These are phyloP conservation scores for Canna indica DNA, from an alignment of 176 grass and related monocot species.

Conservation along the genomic window DNA sequence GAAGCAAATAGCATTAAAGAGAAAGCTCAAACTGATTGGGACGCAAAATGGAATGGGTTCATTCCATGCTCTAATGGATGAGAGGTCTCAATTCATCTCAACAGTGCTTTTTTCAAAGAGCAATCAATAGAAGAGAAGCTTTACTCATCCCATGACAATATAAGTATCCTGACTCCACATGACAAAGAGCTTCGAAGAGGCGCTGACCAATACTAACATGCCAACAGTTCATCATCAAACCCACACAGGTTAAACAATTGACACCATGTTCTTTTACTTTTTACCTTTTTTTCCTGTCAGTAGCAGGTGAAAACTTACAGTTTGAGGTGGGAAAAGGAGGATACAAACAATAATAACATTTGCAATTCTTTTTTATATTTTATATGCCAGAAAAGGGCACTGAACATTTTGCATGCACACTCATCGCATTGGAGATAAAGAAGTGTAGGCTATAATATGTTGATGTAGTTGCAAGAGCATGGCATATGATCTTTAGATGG, in stretches of 20 bases:
- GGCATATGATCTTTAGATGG: neutral
- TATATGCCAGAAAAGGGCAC: neutral
- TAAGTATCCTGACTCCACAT: neutral
- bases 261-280: neutral
- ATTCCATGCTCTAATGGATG: too few species aligned
- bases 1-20: neutral
- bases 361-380: slow-evolving; percentile 9
- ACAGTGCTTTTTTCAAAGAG: neutral
- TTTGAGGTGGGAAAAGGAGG: slow-evolving; percentile 9
- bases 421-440: slow-evolving; percentile 13
- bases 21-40: neutral
- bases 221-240: neutral
- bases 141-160: neutral
- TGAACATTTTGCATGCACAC: neutral
- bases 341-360: slow-evolving; percentile 6
- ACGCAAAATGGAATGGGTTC: too few species aligned
- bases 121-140: neutral
- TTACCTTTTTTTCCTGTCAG: neutral
- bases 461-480: slow-evolving; percentile 8
- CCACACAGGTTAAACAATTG: neutral
- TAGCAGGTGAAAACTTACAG: slow-evolving; percentile 3
- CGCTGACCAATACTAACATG: neutral
- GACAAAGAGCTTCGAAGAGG: neutral
- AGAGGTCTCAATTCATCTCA: neutral
- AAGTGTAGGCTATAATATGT: slow-evolving; percentile 10